phyloP scores from a whole-genome alignment of 768 basidiomycete species.

The Holtermanniella nyarrowii region DNA sequence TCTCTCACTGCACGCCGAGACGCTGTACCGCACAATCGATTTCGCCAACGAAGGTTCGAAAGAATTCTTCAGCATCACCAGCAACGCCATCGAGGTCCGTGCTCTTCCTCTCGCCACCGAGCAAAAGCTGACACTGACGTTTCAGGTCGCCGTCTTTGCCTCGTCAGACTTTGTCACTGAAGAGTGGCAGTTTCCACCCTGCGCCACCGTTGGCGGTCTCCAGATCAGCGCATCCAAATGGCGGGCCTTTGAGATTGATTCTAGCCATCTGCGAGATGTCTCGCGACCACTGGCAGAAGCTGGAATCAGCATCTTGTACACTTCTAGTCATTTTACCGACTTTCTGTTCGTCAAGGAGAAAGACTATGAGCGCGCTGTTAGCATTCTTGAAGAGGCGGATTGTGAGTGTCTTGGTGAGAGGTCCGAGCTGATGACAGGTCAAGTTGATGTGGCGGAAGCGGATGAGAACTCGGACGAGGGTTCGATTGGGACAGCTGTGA shows the following conservation, averaged over 20 bases:
- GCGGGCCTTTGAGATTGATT: constrained; percentile 30
- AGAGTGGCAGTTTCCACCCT: constrained; percentile 12
- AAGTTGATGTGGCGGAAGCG: background rate
- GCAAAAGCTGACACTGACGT: background rate
- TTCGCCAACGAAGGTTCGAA: constrained; percentile 9
- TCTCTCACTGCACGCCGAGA: constrained; percentile 9
- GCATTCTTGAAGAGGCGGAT: constrained; percentile 22
- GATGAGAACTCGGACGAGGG: background rate
- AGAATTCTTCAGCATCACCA: constrained; percentile 34
- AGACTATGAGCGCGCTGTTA: constrained; percentile 20
- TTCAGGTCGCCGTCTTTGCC: constrained; percentile 29
- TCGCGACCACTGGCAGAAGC: constrained; percentile 27
- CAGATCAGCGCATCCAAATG: constrained; percentile 18
- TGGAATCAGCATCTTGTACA: constrained; percentile 24
- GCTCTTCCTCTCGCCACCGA: no score
- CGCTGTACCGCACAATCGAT: constrained; percentile 32
- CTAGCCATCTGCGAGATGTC: constrained; percentile 29
- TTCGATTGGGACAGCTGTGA: no score
- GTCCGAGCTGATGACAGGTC: background rate
- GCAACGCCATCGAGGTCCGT: constrained; percentile 27
- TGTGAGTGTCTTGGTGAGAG: constrained; percentile 16
- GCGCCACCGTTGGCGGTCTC: background rate
- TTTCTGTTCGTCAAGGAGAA: constrained; percentile 24
- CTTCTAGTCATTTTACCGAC: constrained; percentile 21
- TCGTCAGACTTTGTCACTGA: constrained; percentile 15